These are phyloP conservation scores for Calonectria pseudoreteaudii DNA, from an alignment of 2,329 filamentous ascomycete genomes.

Conservation along the genomic window DNA sequence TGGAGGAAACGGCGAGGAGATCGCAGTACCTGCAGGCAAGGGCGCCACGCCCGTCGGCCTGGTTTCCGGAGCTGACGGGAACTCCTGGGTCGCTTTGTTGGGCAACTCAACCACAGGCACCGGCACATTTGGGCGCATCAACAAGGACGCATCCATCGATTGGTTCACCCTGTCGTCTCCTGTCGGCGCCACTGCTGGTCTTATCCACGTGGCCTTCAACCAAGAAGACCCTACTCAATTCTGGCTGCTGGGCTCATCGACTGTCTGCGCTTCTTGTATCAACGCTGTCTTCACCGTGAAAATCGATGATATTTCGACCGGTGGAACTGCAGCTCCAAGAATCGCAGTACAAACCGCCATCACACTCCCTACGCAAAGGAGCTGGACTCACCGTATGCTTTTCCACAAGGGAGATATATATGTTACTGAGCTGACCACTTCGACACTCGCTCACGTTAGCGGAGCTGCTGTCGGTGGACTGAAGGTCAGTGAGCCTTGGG, in stretches of 20 bases:
- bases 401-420: neutral
- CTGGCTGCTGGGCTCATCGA: neutral
- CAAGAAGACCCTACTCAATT: neutral
- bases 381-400: conserved; percentile 1
- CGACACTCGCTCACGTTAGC: neutral
- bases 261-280: neutral
- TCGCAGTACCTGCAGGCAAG: neutral
- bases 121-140: neutral
- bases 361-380: neutral
- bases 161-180: neutral
- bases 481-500: neutral
- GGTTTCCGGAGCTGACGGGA: neutral
- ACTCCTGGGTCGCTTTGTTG: neutral
- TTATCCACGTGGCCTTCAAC: neutral
- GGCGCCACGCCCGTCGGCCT: neutral
- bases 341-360: neutral
- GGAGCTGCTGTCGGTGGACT: neutral
- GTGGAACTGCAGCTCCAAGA: neutral
- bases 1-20: neutral
- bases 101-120: neutral
- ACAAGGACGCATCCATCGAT: neutral
- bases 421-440: neutral
- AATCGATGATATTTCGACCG: neutral
- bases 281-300: neutral
- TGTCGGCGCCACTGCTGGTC: neutral